phyloP scores from a whole-genome alignment of 2,329 filamentous ascomycete species.

The Raffaelea deltoideospora region DNA sequence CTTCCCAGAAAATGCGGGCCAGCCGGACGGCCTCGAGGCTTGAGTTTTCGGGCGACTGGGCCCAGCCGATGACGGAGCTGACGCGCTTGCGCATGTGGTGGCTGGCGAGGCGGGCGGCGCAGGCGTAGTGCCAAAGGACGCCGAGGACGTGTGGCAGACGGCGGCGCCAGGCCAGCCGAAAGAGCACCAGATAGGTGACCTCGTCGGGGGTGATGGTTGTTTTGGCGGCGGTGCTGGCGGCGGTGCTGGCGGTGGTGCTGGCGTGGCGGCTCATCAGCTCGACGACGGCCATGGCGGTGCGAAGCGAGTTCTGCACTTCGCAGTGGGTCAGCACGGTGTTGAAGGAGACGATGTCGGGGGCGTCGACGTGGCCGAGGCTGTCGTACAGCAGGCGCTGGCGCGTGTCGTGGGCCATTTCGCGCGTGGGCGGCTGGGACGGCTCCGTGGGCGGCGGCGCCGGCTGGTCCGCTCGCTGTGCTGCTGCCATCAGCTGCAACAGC shows the following conservation, averaged over 20 bases:
- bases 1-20: not conserved
- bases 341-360: conserved; percentile 18
- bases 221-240: not conserved
- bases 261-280: conserved; percentile 10
- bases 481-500: conserved; percentile 20
- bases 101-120: conserved; percentile 11
- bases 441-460: too few relatives aligned
- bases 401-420: too few relatives aligned
- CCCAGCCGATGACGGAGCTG: conserved; percentile 2
- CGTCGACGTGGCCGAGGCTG: conserved; percentile 4
- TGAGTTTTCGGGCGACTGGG: not conserved
- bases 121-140: conserved; percentile 19
- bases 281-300: conserved; percentile 11
- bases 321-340: conserved; percentile 18
- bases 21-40: not conserved
- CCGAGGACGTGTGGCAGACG: conserved; percentile 17
- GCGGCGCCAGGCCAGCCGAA: conserved; percentile 19
- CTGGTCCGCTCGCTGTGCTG: too few relatives aligned
- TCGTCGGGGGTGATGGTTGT: conserved; percentile 15
- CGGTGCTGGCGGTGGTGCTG: not conserved
- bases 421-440: not conserved
- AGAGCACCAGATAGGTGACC: conserved; percentile 22
- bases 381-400: not conserved
- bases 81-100: conserved; percentile 15
- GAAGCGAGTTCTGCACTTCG: conserved; percentile 10